Evolutionary conservation across 306 rosid genomes (phyloP).

Genomic region (Acacia confusa): DNA sequence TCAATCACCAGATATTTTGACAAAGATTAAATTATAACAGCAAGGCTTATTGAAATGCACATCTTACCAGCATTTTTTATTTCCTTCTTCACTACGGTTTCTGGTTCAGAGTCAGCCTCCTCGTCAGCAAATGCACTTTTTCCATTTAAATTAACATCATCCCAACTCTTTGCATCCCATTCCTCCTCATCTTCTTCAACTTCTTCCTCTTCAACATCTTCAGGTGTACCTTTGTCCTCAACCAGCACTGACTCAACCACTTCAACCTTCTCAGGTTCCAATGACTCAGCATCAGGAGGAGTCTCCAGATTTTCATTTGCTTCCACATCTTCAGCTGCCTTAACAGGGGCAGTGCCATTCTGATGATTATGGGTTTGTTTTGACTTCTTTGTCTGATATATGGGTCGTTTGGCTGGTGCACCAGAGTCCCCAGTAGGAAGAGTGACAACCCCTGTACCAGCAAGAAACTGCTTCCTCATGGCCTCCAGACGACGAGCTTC

Average conservation of each 20-base stretch:
- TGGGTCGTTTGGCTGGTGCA: conserved; percentile 69
- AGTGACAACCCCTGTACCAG: conserved; percentile 51
- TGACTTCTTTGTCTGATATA: conserved; percentile 75
- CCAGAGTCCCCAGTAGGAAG: conserved; percentile 52
- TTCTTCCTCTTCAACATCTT: conserved; percentile 56
- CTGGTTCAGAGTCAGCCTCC: conserved; percentile 77
- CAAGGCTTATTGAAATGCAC: conserved; percentile 21
- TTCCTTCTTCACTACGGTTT: conserved; percentile 48
- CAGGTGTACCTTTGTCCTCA: conserved; percentile 61
- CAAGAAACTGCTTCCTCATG: conserved; percentile 77
- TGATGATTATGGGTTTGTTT: conserved; percentile 51
- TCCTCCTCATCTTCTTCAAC: conserved; percentile 77
- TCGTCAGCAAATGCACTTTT: conserved; percentile 82
- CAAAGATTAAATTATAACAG: background rate
- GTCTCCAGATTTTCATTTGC: conserved; percentile 50
- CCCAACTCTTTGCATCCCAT: conserved; percentile 99
- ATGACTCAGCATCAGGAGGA: conserved; percentile 35
- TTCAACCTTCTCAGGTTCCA: conserved; percentile 66
- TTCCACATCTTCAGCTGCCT: conserved; percentile 55
- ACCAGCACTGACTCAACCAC: conserved; percentile 45
- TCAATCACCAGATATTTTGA: conserved; percentile 17
- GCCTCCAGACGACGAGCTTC: conserved; percentile 76
- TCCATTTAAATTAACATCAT: conserved; percentile 70
- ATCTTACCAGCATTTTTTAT: conserved; percentile 50
- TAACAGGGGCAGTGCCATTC: conserved; percentile 55